These are phyloP conservation scores for Pluteus cervinus DNA, from an alignment of 768 basidiomycete species.

Conservation along the genomic window DNA sequence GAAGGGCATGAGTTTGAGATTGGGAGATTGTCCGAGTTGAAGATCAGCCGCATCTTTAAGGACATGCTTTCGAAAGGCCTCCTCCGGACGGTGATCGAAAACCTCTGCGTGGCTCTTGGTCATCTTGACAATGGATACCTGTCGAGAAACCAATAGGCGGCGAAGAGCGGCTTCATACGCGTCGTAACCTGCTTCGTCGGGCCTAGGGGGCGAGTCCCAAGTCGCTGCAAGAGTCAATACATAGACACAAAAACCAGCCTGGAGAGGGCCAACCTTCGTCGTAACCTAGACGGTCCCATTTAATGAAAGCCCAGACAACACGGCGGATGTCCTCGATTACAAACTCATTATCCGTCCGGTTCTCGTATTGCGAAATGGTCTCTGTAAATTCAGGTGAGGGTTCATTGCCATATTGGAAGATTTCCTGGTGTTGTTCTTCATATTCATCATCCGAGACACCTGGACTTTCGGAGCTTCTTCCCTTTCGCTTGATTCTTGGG, in stretches of 20 bases:
- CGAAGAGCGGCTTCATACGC: constrained; percentile 66
- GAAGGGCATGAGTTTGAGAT: constrained; percentile 78
- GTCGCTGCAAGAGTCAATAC: constrained; percentile 47
- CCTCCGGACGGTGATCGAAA: constrained; percentile 49
- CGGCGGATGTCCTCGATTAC: constrained; percentile 44
- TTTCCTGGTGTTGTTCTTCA: constrained; percentile 23
- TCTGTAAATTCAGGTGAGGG: constrained; percentile 50
- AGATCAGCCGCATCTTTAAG: constrained; percentile 52
- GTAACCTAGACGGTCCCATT: constrained; percentile 93
- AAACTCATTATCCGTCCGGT: constrained; percentile 33
- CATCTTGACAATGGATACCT: constrained; percentile 52
- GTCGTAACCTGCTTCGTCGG: constrained; percentile 46
- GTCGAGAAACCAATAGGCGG: constrained; percentile 56
- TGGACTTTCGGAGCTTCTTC: constrained; percentile 18
- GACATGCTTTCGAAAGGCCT: constrained; percentile 42
- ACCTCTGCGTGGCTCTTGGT: constrained; percentile 31
- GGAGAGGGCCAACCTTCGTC: constrained; percentile 64
- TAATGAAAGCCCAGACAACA: constrained; percentile 81
- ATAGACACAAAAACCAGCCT: constrained; percentile 2
- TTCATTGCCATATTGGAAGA: constrained; percentile 58
- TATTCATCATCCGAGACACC: constrained; percentile 21
- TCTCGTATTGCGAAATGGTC: constrained; percentile 60
- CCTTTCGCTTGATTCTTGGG: constrained; percentile 12
- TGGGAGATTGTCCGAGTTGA: constrained; percentile 56
- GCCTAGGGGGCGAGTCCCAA: constrained; percentile 85